A percentile compares a stretch with the other conserved stretches of the same genome.
Evolutionary conservation across 352 stramenopile species (phyloP).

Genomic region (Globisporangium cystogenes): DNA sequence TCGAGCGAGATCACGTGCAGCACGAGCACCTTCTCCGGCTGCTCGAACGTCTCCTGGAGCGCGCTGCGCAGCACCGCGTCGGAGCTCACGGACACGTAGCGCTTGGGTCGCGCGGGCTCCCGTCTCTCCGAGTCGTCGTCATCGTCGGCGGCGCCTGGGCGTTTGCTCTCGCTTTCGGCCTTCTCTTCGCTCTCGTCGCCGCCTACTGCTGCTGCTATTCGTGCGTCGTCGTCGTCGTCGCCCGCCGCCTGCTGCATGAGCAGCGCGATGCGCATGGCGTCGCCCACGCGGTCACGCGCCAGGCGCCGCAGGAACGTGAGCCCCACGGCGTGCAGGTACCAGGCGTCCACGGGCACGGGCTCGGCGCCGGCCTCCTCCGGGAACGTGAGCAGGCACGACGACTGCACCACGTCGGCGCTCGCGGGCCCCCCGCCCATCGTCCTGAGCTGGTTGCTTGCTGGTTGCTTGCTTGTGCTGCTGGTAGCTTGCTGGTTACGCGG

Average conservation of each 20-base stretch:
- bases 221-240: background rate
- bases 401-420: constrained; percentile 68
- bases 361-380: constrained; percentile 59
- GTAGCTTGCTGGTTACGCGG: background rate
- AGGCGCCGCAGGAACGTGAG: constrained; percentile 66
- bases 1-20: constrained; percentile 70
- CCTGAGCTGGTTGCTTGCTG: background rate
- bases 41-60: constrained; percentile 66
- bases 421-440: constrained; percentile 67
- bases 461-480: background rate
- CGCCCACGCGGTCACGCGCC: constrained; percentile 61
- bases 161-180: background rate
- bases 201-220: background rate
- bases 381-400: constrained; percentile 82
- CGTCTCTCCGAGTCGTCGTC: background rate
- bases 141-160: background rate
- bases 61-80: constrained; percentile 47
- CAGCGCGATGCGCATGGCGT: constrained; percentile 47
- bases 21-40: constrained; percentile 52
- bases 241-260: constrained; percentile 41
- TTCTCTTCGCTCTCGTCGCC: constrained; percentile 4
- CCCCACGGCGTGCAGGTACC: constrained; percentile 72
- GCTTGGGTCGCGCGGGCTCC: no score
- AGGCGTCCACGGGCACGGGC: constrained; percentile 77
- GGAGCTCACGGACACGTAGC: constrained; percentile 55